Conservation (phyloP, 306 rosid species). For the Quillaja saponaria region DNA sequence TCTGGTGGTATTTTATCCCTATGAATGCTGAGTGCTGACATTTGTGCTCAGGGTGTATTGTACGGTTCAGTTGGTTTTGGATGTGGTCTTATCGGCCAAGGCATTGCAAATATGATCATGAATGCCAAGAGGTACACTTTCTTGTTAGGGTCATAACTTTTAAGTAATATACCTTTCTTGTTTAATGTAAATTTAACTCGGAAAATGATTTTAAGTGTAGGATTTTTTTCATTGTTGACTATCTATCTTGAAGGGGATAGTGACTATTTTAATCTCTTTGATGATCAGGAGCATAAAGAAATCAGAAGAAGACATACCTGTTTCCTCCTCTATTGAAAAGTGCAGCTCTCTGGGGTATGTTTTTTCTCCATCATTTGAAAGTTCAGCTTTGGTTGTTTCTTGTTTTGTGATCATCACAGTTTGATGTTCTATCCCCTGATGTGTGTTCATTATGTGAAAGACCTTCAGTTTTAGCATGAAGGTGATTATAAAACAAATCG, state of each 20-base stretch:
- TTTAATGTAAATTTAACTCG: too few species aligned
- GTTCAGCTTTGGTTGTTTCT: neutral
- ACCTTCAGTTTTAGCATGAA: neutral
- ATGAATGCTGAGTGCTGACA: neutral
- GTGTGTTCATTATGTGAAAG: neutral
- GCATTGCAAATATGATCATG: constrained; percentile 92
- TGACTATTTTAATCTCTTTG: neutral
- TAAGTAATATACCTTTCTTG: too few species aligned
- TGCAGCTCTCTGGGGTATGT: constrained; percentile 76
- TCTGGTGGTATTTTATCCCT: constrained; percentile 12
- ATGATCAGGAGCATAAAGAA: constrained; percentile 72
- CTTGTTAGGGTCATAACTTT: too few species aligned
- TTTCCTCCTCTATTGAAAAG: constrained; percentile 89
- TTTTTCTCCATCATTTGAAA: constrained; percentile 16
- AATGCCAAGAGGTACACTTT: constrained; percentile 69
- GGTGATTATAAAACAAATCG: neutral
- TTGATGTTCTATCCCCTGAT: too few species aligned
- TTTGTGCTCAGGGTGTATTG: constrained; percentile 76
- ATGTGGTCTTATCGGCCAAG: constrained; percentile 96
- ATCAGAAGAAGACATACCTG: constrained; percentile 90
- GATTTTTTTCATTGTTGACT: too few species aligned
- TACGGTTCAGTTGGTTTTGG: constrained; percentile 91
- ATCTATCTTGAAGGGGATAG: too few species aligned
- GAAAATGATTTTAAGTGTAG: too few species aligned
- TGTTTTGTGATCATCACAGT: too few species aligned